Evolutionary conservation across 441 rosid genomes (phyloP).

Genomic region (Melastoma candidum): DNA sequence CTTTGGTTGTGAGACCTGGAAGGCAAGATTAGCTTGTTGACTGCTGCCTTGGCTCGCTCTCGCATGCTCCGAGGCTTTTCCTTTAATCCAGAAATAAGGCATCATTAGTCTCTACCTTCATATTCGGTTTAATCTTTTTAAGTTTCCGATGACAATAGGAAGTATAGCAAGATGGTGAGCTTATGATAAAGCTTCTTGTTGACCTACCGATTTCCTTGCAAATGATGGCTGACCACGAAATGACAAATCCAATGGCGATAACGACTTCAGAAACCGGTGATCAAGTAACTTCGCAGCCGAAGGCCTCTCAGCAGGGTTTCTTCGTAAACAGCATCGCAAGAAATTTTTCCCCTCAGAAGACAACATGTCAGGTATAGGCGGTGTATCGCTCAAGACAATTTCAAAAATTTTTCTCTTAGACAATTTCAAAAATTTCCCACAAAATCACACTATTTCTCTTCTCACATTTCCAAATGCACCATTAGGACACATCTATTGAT

Average conservation of each 20-base stretch:
- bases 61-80: no score
- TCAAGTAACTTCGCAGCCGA: constrained; percentile 63
- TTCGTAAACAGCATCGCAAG: constrained; percentile 54
- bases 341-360: constrained; percentile 84
- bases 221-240: constrained; percentile 25
- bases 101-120: no score
- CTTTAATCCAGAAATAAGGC: no score
- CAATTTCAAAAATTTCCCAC: no score
- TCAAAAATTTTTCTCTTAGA: no score
- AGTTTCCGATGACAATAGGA: background rate
- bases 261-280: constrained; percentile 56
- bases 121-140: background rate
- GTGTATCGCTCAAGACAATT: constrained; percentile 59
- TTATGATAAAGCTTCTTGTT: constrained; percentile 4
- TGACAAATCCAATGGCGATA: constrained; percentile 32
- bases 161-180: no score
- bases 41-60: no score
- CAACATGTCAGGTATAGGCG: constrained; percentile 63
- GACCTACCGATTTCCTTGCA: constrained; percentile 43
- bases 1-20: no score
- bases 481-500: no score
- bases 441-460: no score
- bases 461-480: no score
- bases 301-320: constrained; percentile 89
- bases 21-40: no score